Base-by-base conservation (phyloP, 257 asterid species). In the Coffea eugenioides region DNA sequence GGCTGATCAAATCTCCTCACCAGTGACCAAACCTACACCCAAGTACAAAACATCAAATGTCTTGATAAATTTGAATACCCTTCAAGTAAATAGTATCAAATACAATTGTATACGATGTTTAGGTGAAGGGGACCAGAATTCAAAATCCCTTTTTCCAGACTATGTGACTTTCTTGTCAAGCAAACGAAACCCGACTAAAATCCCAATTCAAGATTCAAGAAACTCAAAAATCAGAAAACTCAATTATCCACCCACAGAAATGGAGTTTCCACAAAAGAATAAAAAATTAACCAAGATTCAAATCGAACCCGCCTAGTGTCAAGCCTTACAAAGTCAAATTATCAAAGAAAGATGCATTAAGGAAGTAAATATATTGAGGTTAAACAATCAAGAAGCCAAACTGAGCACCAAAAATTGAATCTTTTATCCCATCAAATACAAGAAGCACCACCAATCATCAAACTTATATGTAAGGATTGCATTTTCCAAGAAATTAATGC, bases 1-100 rank as follows among this genome's bases (percentile, higher is more conserved):
- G 98, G 98, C 84, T 94, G 90, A 85, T 94, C 98, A 61, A 94
- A 94, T 78, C 97, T 90, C 90, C 98, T 90, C 80, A 90, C 99
- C 80, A 93, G 77, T 8, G 99, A 93, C 99, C 99, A 95, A 79
- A 95, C 99, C 98, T 95, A 36, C 78, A 25, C 74, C 12, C 59
- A 59, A 77, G 67, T 49, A 81, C 74, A 21, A 51, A 61, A 20
- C 73, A 73, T 34, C 59, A 15, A 49, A 46, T 7, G 25, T 62
- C 34, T 6, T 64, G 54, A 49, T 23, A 57, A 75, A 75, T 56
- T 75, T 39, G 39, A 70, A 41, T 15, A 20, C 14, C 11, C 18
- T 11, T 12, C 16, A 51, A 13, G 8, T 31, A 34, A 68, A 34
- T 18, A 20, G 67, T n/a, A 16, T 66, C 64, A 67, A 66, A 65